A percentile compares a stretch with the other conserved stretches of the same genome.
These are phyloP conservation scores for Penicillium janthinellum DNA, from an alignment of 2,329 filamentous ascomycete species.

Conservation along the genomic window DNA sequence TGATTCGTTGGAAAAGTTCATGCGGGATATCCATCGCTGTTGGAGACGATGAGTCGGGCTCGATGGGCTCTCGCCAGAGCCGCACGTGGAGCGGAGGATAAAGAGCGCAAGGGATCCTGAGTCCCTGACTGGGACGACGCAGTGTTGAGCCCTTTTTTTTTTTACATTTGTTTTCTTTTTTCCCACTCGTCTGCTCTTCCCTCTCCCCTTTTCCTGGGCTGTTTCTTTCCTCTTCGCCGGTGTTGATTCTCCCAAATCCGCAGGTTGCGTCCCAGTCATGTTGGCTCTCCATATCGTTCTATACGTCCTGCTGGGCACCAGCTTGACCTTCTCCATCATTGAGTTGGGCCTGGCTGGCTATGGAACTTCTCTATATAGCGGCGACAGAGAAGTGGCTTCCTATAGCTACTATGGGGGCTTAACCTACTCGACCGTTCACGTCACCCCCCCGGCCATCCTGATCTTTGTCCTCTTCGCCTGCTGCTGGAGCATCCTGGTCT, in stretches of 20 bases:
- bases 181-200: not conserved
- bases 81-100: slow-evolving; percentile 14
- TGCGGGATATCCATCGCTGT: not conserved
- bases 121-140: not conserved
- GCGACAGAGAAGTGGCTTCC: not conserved
- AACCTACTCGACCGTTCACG: slow-evolving; percentile 15
- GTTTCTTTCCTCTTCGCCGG: not conserved
- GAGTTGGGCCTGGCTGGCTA: slow-evolving; percentile 33
- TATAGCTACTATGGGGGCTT: slow-evolving; percentile 12
- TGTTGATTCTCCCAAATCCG: not conserved
- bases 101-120: slow-evolving; percentile 13
- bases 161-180: not conserved
- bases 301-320: slow-evolving; percentile 26
- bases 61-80: not conserved
- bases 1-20: not conserved
- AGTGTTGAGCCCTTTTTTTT: not conserved
- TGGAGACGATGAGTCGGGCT: not conserved
- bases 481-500: slow-evolving; percentile 31
- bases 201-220: not conserved
- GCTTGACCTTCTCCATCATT: slow-evolving; percentile 29
- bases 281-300: slow-evolving; percentile 29
- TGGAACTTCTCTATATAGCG: slow-evolving; percentile 12
- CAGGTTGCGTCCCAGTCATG: slow-evolving; percentile 14
- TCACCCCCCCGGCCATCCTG: slow-evolving; percentile 23
- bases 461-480: slow-evolving; percentile 30